These are phyloP conservation scores for Tieghemiomyces parasiticus DNA, from an alignment of 192 early-diverging fungal species.

Conservation along the genomic window DNA sequence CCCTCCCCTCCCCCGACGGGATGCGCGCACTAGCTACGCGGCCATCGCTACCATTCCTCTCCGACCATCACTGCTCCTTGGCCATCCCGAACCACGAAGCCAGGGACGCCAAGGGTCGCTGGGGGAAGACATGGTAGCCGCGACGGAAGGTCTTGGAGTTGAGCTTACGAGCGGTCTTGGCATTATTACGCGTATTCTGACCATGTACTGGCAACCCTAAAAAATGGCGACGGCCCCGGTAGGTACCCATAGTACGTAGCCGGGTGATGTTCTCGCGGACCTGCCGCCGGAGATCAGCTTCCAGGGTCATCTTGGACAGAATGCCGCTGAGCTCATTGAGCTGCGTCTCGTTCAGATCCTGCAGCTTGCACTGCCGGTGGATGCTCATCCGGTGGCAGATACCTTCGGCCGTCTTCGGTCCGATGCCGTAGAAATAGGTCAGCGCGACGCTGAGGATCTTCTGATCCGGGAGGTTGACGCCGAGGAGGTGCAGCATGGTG, in stretches of 20 bases:
- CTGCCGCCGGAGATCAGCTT: slow-evolving; percentile 58
- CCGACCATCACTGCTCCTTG: no score
- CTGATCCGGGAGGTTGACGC: slow-evolving; percentile 87
- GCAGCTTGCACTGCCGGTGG: slow-evolving; percentile 72
- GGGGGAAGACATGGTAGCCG: background rate
- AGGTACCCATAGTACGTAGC: slow-evolving; percentile 54
- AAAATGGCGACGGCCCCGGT: slow-evolving; percentile 70
- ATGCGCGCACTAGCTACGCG: no score
- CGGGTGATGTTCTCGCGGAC: slow-evolving; percentile 55
- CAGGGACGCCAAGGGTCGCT: background rate
- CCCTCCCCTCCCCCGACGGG: no score
- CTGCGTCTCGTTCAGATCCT: slow-evolving; percentile 76
- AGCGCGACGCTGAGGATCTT: slow-evolving; percentile 74
- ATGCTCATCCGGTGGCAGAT: slow-evolving; percentile 72
- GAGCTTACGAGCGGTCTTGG: slow-evolving; percentile 69
- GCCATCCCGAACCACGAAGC: background rate
- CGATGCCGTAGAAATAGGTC: slow-evolving; percentile 84
- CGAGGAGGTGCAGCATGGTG: slow-evolving; percentile 81
- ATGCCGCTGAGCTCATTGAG: slow-evolving; percentile 72
- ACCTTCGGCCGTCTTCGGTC: slow-evolving; percentile 48
- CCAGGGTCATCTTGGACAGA: slow-evolving; percentile 78
- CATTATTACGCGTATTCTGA: slow-evolving; percentile 75
- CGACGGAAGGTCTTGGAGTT: slow-evolving; percentile 29
- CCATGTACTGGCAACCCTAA: slow-evolving; percentile 81
- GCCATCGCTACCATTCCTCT: no score